Evolutionary conservation across 768 basidiomycete species (phyloP).

Genomic region (Lanmaoa rubissima): DNA sequence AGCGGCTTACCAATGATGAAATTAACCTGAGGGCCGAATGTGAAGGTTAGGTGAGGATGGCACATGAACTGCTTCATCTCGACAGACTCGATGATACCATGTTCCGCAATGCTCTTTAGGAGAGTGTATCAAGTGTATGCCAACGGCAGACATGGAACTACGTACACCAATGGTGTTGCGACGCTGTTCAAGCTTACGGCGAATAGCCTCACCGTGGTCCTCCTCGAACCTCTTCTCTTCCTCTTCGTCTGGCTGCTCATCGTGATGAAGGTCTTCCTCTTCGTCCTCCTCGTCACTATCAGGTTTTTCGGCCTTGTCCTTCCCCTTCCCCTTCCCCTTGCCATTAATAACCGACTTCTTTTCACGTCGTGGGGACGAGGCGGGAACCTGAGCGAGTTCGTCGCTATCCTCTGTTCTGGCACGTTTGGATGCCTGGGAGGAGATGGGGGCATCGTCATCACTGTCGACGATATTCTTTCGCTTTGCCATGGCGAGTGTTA

Average conservation of each 20-base stretch:
- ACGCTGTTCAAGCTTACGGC: conserved; percentile 49
- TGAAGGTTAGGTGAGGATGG: conserved; percentile 79
- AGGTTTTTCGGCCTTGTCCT: conserved; percentile 25
- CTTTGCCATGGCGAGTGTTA: conserved; percentile 47
- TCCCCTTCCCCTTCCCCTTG: conserved; percentile 26
- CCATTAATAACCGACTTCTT: conserved; percentile 31
- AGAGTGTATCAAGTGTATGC: neutral
- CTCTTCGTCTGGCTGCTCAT: conserved; percentile 43
- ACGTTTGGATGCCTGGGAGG: conserved; percentile 42
- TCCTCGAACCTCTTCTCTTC: conserved; percentile 69
- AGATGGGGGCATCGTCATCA: conserved; percentile 37
- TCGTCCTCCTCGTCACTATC: conserved; percentile 32
- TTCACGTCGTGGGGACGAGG: conserved; percentile 19
- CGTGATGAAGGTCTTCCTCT: conserved; percentile 35
- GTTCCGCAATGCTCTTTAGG: conserved; percentile 70
- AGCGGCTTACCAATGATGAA: conserved; percentile 80
- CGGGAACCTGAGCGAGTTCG: conserved; percentile 26
- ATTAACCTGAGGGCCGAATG: conserved; percentile 92
- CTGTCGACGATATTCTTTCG: conserved; percentile 45
- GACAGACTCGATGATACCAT: conserved; percentile 83
- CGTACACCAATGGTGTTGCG: conserved; percentile 39
- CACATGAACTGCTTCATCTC: conserved; percentile 97
- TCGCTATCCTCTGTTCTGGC: conserved; percentile 42
- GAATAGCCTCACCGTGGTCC: conserved; percentile 54
- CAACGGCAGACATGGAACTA: conserved; percentile 43